Conservation (phyloP, 495 filamentous ascomycete species). For the Podospora pseudopauciseta region DNA sequence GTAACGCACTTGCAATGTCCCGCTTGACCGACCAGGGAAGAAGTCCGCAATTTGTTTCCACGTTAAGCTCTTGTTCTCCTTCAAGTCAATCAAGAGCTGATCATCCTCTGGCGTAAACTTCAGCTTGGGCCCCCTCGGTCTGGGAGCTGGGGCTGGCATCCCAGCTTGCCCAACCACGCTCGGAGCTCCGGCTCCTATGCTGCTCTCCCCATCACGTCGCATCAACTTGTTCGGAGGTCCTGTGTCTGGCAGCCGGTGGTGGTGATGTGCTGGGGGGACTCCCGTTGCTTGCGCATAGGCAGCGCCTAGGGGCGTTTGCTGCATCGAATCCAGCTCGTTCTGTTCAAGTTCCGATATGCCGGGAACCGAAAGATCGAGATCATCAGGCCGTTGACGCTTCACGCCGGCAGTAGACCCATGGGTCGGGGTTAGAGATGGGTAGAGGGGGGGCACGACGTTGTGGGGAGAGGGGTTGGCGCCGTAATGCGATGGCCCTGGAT, state of each 20-base stretch:
- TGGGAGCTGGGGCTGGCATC: conserved; percentile 73
- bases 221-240: conserved; percentile 55
- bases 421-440: conserved; percentile 43
- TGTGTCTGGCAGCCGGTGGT: conserved; percentile 67
- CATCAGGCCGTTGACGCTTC: conserved; percentile 47
- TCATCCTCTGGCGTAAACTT: conserved; percentile 92
- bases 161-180: conserved; percentile 77
- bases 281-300: conserved; percentile 40
- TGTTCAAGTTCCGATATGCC: conserved; percentile 49
- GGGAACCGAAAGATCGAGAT: conserved; percentile 49
- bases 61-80: conserved; percentile 86
- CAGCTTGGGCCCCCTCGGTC: conserved; percentile 77
- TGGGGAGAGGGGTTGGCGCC: conserved; percentile 43
- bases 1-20: conserved; percentile 87
- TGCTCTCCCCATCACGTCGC: conserved; percentile 48
- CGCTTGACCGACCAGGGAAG: conserved; percentile 82
- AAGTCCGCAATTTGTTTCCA: conserved; percentile 97
- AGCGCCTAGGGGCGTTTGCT: conserved; percentile 44
- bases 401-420: conserved; percentile 41
- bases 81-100: conserved; percentile 75
- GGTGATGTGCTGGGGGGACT: conserved; percentile 58
- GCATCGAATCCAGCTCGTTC: conserved; percentile 47
- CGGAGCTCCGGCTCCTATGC: conserved; percentile 50
- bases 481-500: conserved; percentile 45
- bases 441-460: conserved; percentile 41